These are phyloP conservation scores for Nicotiana sylvestris DNA, from an alignment of 257 asterid genomes.

Conservation along the genomic window DNA sequence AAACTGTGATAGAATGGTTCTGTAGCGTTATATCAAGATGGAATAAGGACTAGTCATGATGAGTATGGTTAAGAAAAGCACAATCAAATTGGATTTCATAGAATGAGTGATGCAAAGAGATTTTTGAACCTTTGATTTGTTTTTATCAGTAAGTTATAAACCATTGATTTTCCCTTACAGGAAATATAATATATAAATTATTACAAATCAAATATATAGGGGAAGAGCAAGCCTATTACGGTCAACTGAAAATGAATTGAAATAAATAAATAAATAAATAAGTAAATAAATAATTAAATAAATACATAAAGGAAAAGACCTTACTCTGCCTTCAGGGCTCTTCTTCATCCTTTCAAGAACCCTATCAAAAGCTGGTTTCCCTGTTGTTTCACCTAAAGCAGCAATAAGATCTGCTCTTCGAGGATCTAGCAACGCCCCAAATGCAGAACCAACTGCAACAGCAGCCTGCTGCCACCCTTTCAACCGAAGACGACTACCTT, in stretches of 20 bases:
- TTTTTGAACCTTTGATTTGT: too few species aligned
- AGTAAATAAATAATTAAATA: neutral
- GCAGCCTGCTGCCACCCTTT: conserved; percentile 94
- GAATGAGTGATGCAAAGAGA: too few species aligned
- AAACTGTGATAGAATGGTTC: too few species aligned
- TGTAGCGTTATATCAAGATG: too few species aligned
- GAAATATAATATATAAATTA: too few species aligned
- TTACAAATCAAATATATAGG: neutral
- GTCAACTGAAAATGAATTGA: neutral
- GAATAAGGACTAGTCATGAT: too few species aligned
- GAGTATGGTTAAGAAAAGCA: too few species aligned
- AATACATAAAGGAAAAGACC: conserved; percentile 7
- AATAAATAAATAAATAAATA: too few species aligned
- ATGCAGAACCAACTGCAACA: conserved; percentile 87
- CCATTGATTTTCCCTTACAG: too few species aligned
- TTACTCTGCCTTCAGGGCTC: conserved; percentile 77
- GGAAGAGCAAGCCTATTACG: neutral
- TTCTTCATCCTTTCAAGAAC: conserved; percentile 80
- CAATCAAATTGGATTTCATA: too few species aligned
- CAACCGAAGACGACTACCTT: conserved; percentile 45
- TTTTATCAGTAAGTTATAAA: too few species aligned
- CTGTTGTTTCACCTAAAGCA: conserved; percentile 94
- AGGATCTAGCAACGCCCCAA: conserved; percentile 86
- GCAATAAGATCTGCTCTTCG: conserved; percentile 90
- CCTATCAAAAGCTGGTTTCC: conserved; percentile 78